phyloP scores from a whole-genome alignment of 169 alveolate genomes.

The Plasmodium inui region DNA sequence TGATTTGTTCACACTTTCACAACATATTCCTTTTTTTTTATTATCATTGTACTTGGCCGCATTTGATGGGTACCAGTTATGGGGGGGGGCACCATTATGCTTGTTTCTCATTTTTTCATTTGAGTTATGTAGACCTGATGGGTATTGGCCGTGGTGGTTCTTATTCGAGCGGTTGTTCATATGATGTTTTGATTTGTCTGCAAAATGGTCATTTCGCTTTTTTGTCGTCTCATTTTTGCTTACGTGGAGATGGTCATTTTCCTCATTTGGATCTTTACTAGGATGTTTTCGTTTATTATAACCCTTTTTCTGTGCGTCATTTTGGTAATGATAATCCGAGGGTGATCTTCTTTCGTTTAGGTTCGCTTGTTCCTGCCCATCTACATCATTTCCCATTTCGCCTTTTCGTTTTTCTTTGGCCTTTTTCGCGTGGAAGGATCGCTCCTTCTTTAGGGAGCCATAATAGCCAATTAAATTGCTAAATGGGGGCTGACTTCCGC shows the following conservation, averaged over 20 bases:
- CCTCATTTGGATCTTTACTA: conserved; percentile 51
- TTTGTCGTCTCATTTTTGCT: conserved; percentile 37
- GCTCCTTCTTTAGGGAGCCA: conserved; percentile 54
- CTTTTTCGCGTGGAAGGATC: conserved; percentile 7
- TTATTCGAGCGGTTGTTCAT: conserved; percentile 37
- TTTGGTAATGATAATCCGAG: background rate
- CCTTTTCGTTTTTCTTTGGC: conserved; percentile 24
- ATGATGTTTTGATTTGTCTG: background rate
- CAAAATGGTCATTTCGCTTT: conserved; percentile 16
- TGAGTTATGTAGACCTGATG: conserved; percentile 1
- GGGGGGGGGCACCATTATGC: conserved; percentile 32
- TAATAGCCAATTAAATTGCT: conserved; percentile 73
- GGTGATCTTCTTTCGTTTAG: background rate
- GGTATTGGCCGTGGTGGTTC: conserved; percentile 24
- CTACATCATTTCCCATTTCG: conserved; percentile 42
- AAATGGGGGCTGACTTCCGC: conserved; percentile 71
- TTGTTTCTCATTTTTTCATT: conserved; percentile 45
- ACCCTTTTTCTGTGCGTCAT: conserved; percentile 16
- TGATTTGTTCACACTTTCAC: conserved; percentile 62
- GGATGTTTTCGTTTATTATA: conserved; percentile 72
- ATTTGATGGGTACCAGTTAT: conserved; percentile 73
- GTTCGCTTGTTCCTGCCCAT: conserved; percentile 15
- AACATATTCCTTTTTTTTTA: conserved; percentile 75
- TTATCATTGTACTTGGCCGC: conserved; percentile 74
- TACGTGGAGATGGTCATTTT: conserved; percentile 4